Evolutionary conservation across 805 yeast genomes (phyloP), one percentile per base, ranked within the genome.

Genomic region (Wickerhamomyces rabaulensis): DNA sequence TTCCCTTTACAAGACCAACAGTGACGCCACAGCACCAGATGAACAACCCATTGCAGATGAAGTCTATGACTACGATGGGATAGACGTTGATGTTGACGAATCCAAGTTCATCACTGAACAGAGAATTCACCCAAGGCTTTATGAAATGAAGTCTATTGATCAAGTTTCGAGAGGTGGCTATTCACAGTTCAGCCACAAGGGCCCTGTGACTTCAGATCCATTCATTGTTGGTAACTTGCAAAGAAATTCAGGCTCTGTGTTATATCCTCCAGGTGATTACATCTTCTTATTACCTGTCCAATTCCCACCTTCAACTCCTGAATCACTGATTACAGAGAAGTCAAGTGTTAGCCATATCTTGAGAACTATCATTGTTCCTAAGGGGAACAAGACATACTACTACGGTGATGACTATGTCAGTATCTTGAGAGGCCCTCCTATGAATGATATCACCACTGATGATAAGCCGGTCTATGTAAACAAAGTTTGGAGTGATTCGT

Each of bases 401-500:
- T 40, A 65, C 62, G 63, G 63, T 9, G 69, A 67, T 37, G 62
- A 60, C 26, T 62, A 64, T 21, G 44, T 71, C 10, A 61, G 60
- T 21, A 52, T 70, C 13, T 57, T 73, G 1, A 64, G 77, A 50
- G 67, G 69, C 0, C 76, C 76, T 2, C 76, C 76, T 6, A 54
- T 58, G 9, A 51, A 53, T 6, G 69, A 71, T 1, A 49, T 63
- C 1, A 63, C 72, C 0, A 68, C 74, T 1, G 66, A 67, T 6
- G 84, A 85, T 58, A 87, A 84, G 58, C 89, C 95, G 0, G 76
- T 87, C 16, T 85, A 82, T 61, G 88, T 87, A 31, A 84, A 83
- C 60, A 73, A 87, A 51, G 73, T 80, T 1, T 87, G 94, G 94
- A 79, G 80, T 54, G 82, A 84, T 46, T 63, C 88, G 0, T 64